phyloP scores from a whole-genome alignment of 1,284 basidiomycete genomes.

The Rhodotorula sp. region DNA sequence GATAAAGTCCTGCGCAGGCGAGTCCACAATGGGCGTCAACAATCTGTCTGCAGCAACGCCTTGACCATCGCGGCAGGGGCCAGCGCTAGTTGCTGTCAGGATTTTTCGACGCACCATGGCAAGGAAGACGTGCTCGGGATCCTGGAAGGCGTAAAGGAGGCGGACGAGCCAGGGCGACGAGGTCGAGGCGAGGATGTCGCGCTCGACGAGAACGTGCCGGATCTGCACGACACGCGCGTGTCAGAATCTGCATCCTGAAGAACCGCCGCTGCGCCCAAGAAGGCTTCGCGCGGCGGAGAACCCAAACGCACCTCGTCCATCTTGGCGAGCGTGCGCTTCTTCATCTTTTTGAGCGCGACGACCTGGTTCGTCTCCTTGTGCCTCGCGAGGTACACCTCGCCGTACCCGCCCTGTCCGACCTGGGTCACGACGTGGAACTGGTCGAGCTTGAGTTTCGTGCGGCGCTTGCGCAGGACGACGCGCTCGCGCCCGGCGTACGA shows the following conservation, averaged over 20 bases:
- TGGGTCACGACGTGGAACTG: conserved; percentile 94
- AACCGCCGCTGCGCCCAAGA: background rate
- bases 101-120: conserved; percentile 65
- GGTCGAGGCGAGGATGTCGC: conserved; percentile 91
- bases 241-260: background rate
- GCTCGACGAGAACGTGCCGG: conserved; percentile 91
- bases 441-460: conserved; percentile 81
- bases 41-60: too few relatives aligned
- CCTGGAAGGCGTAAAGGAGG: conserved; percentile 91
- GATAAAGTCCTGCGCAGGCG: conserved; percentile 72
- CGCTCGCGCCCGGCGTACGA: conserved; percentile 90
- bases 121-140: conserved; percentile 81
- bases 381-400: conserved; percentile 88
- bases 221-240: conserved; percentile 57
- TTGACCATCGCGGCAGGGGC: too few relatives aligned
- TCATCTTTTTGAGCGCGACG: conserved; percentile 94
- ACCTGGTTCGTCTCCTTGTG: conserved; percentile 90
- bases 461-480: conserved; percentile 79
- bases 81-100: too few relatives aligned
- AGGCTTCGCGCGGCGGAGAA: too few relatives aligned
- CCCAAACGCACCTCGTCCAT: conserved; percentile 78
- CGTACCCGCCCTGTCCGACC: conserved; percentile 94
- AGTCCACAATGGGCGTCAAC: too few relatives aligned
- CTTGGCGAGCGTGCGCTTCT: conserved; percentile 85
- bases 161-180: conserved; percentile 94